Evolutionary conservation across 352 stramenopile species (phyloP).

Genomic region (Phytophthora pinifolia): DNA sequence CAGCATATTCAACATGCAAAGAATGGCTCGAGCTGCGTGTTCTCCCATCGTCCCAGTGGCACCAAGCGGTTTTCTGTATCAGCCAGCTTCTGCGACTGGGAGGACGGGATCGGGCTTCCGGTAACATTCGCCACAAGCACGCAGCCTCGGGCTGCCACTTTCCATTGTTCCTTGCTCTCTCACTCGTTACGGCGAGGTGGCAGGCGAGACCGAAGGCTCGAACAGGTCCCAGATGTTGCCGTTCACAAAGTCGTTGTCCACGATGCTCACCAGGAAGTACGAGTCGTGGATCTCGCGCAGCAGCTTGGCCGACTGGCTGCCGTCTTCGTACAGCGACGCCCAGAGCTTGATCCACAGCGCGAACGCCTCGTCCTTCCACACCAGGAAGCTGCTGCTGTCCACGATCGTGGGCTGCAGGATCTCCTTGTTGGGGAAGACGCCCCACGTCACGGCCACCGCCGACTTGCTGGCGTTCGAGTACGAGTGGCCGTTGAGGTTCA

Average conservation of each 20-base stretch:
- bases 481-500: constrained; percentile 89
- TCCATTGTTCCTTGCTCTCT: no score
- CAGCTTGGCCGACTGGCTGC: constrained; percentile 86
- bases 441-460: constrained; percentile 97
- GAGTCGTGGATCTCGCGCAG: constrained; percentile 96
- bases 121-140: constrained; percentile 24
- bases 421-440: constrained; percentile 97
- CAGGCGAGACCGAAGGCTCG: constrained; percentile 26
- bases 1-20: constrained; percentile 25
- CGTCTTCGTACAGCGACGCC: constrained; percentile 95
- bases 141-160: no score
- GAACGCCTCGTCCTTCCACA: constrained; percentile 98
- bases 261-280: constrained; percentile 98
- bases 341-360: constrained; percentile 95
- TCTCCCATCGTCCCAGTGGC: constrained; percentile 45
- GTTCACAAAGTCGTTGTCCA: constrained; percentile 98
- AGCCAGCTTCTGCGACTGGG: constrained; percentile 36
- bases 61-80: constrained; percentile 28
- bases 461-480: constrained; percentile 90
- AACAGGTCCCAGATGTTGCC: constrained; percentile 88
- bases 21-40: constrained; percentile 13
- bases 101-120: constrained; percentile 32
- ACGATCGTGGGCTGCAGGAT: constrained; percentile 98
- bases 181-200: constrained; percentile 22
- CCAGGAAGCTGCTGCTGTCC: constrained; percentile 95